A percentile compares a stretch with the other conserved stretches of the same genome.
Evolutionary conservation across 257 asterid species (phyloP).

Genomic region (Linaria vulgaris): DNA sequence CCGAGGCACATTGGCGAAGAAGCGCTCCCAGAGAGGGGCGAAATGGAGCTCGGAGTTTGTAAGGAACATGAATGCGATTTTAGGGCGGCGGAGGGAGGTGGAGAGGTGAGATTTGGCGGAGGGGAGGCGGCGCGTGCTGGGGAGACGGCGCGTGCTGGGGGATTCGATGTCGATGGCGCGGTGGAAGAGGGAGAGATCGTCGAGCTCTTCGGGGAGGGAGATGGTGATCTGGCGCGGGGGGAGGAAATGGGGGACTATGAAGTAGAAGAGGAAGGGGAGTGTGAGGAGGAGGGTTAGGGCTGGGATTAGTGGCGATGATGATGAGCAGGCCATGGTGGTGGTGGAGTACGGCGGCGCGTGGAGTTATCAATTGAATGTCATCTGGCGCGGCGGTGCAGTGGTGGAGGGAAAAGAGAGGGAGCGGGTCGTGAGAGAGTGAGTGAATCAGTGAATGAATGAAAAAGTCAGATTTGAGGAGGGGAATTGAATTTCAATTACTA

Average conservation of each 20-base stretch:
- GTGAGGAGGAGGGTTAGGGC: constrained; percentile 62
- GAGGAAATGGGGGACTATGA: constrained; percentile 59
- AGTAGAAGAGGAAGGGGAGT: constrained; percentile 52
- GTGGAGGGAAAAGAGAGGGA: not conserved
- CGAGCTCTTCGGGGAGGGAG: constrained; percentile 78
- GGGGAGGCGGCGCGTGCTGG: constrained; percentile 49
- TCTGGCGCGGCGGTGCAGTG: not conserved
- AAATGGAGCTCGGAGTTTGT: constrained; percentile 74
- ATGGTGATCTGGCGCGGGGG: constrained; percentile 71
- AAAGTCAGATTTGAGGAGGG: too few species aligned
- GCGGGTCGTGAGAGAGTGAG: too few species aligned
- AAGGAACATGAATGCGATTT: constrained; percentile 81
- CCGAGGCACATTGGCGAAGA: constrained; percentile 46
- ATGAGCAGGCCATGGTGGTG: not conserved
- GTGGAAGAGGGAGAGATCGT: constrained; percentile 84
- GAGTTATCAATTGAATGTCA: not conserved
- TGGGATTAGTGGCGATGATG: constrained; percentile 54
- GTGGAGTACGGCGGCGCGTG: not conserved
- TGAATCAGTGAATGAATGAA: too few species aligned
- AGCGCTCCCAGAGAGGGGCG: constrained; percentile 73
- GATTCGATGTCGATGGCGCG: constrained; percentile 63
- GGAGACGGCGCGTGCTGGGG: constrained; percentile 23
- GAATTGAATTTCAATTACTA: too few species aligned
- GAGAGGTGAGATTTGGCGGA: constrained; percentile 63
- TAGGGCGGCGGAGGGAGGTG: constrained; percentile 68